Conservation (phyloP, 176 grass and related monocot species). For the Oryza longistaminata region DNA sequence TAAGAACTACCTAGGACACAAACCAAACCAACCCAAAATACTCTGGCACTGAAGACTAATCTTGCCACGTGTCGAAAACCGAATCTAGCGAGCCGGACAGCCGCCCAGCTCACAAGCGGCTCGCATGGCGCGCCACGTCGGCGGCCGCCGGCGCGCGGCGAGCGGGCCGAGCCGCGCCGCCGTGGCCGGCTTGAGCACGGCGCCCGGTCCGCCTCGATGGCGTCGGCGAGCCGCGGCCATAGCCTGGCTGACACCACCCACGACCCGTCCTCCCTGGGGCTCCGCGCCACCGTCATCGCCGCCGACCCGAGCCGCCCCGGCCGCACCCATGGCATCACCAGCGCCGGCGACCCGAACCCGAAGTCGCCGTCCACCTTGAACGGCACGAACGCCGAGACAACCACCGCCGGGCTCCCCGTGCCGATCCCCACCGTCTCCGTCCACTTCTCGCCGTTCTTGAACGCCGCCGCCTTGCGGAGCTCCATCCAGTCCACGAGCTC, state of each 20-base stretch:
- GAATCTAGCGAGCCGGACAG: not conserved
- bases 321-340: slow-evolving; percentile 57
- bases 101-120: slow-evolving; percentile 22
- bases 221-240: slow-evolving; percentile 59
- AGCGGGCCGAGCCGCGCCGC: slow-evolving; percentile 37
- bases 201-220: slow-evolving; percentile 50
- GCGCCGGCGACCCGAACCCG: slow-evolving; percentile 49
- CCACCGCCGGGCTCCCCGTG: slow-evolving; percentile 51
- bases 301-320: slow-evolving; percentile 48
- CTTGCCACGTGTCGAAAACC: not conserved
- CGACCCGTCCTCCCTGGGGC: slow-evolving; percentile 59
- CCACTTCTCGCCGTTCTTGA: slow-evolving; percentile 54
- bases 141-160: not conserved
- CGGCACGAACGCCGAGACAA: slow-evolving; percentile 51
- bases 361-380: slow-evolving; percentile 59
- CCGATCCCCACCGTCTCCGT: slow-evolving; percentile 65
- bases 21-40: too few relatives aligned
- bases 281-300: slow-evolving; percentile 40
- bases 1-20: too few relatives aligned
- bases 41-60: too few relatives aligned
- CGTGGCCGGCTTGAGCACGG: slow-evolving; percentile 56
- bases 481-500: slow-evolving; percentile 92
- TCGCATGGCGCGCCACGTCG: not conserved
- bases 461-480: slow-evolving; percentile 34
- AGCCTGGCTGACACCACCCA: slow-evolving; percentile 52